Conservation (phyloP, 768 basidiomycete species). For the Lactarius psammicola region DNA sequence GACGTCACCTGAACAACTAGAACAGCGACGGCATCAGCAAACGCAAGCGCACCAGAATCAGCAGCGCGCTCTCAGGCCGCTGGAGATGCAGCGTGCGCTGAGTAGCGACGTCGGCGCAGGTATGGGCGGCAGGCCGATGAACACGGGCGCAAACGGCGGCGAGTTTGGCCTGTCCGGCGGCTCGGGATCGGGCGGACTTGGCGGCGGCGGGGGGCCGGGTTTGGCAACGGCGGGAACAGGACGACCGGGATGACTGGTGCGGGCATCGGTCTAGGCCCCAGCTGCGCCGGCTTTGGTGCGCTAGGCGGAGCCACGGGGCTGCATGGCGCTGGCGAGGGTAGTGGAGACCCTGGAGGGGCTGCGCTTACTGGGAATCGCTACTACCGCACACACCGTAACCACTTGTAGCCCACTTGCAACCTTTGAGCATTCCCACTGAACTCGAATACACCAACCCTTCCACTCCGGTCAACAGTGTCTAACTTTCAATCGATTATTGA, state of each 20-base stretch:
- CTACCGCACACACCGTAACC: too few species aligned
- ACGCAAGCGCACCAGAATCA: constrained; percentile 14
- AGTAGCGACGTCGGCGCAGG: constrained; percentile 13
- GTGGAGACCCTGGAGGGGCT: background rate
- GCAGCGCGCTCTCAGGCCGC: too few species aligned
- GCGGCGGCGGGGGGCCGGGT: background rate
- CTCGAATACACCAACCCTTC: too few species aligned
- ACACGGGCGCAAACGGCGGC: constrained; percentile 3
- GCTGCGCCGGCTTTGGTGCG: constrained; percentile 6
- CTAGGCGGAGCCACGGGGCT: background rate
- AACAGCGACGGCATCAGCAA: constrained; percentile 15
- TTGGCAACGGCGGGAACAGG: constrained; percentile 1
- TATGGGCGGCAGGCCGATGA: constrained; percentile 15
- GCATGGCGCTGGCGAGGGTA: background rate
- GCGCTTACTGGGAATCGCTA: too few species aligned
- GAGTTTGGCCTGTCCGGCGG: constrained; percentile 13
- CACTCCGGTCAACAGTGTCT: too few species aligned
- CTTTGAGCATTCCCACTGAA: too few species aligned
- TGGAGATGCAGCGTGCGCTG: constrained; percentile 17
- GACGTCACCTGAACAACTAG: constrained; percentile 2
- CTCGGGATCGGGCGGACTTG: background rate
- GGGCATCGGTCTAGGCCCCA: constrained; percentile 9
- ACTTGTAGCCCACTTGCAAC: too few species aligned
- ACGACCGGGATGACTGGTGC: constrained; percentile 1
- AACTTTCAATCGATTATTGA: too few species aligned